A percentile compares a stretch with the other conserved stretches of the same genome.
Evolutionary conservation across 192 early-diverging fungal species (phyloP).

Genomic region (Anaeromyces robustus): DNA sequence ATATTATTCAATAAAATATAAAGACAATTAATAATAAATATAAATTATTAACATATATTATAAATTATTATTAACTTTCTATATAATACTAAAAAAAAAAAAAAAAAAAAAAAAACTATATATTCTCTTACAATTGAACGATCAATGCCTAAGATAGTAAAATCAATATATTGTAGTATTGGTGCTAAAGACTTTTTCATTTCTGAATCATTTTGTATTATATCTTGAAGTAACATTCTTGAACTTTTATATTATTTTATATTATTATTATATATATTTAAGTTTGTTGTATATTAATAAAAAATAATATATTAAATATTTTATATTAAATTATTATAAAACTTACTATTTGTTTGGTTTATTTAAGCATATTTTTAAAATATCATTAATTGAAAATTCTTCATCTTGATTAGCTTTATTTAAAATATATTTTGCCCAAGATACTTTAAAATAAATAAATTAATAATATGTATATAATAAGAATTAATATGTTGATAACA

Average conservation of each 20-base stretch:
- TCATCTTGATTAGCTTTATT: constrained; percentile 9
- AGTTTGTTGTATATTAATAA: too few relatives aligned
- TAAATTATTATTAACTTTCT: not conserved
- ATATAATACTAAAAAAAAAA: too few relatives aligned
- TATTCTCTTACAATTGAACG: not conserved
- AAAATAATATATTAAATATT: too few relatives aligned
- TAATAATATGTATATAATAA: too few relatives aligned
- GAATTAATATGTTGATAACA: too few relatives aligned
- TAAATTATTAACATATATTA: not conserved
- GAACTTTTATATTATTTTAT: not conserved
- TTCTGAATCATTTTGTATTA: not conserved
- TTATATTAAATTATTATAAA: too few relatives aligned
- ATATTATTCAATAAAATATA: too few relatives aligned
- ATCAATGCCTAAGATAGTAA: not conserved
- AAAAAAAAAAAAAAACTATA: too few relatives aligned
- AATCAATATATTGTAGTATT: not conserved
- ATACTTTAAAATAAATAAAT: constrained; percentile 9
- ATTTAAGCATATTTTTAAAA: constrained; percentile 42
- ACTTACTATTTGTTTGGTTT: constrained; percentile 28
- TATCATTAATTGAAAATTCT: constrained; percentile 19
- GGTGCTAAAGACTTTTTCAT: not conserved
- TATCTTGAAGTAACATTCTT: not conserved
- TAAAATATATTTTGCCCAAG: constrained; percentile 37
- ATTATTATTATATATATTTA: too few relatives aligned
- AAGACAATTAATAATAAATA: too few relatives aligned